Evolutionary conservation across 805 yeast genomes (phyloP), one percentile per base, ranked within the genome.

Genomic region (Starmerella riodocensis): DNA sequence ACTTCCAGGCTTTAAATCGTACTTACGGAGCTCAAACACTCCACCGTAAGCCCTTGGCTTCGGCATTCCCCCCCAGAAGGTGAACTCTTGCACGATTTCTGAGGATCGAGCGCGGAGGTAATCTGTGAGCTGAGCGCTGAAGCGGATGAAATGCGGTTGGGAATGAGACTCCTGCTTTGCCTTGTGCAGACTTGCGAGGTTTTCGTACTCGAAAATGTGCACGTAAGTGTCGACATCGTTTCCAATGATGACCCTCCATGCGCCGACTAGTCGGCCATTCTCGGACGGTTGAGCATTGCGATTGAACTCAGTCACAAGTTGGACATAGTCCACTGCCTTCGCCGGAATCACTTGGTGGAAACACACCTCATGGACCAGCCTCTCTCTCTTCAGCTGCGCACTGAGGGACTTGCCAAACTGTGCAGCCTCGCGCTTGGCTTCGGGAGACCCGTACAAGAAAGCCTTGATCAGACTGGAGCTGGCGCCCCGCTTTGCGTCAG

Each of bases 51-150:
- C 41, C 19, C 60, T 61, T 5, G 69, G 68, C 1, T 61, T 50
- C 3, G 68, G 62, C 9, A 68, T 63, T 12, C 67, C 67, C 14
- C 68, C 67, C 68, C 68, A 63, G 52, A 63, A 63, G 38, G 56
- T 51, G 52, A 63, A 63, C 45, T 63, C 68, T 40, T 64, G 68
- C 48, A 61, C 54, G n/a, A 63, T 42, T 31, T 57, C 53, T 22
- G 54, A 50, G 31, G 49, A 51, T 21, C 69, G 58, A 13, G 60
- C 50, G 27, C 60, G 51, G 16, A 63, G 52, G 23, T 45, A 36
- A 27, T 41, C 50, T 9, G 58, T 49, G 32, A 53, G 59, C 18
- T 53, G 50, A 18, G 56, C 41, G 45, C 57, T 60, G 34, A 41
- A 38, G 14, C 52, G 52, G 19, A 2, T 5, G 13, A 32, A 35